phyloP scores from a whole-genome alignment of 768 basidiomycete species.

The Pisolithus sp. region DNA sequence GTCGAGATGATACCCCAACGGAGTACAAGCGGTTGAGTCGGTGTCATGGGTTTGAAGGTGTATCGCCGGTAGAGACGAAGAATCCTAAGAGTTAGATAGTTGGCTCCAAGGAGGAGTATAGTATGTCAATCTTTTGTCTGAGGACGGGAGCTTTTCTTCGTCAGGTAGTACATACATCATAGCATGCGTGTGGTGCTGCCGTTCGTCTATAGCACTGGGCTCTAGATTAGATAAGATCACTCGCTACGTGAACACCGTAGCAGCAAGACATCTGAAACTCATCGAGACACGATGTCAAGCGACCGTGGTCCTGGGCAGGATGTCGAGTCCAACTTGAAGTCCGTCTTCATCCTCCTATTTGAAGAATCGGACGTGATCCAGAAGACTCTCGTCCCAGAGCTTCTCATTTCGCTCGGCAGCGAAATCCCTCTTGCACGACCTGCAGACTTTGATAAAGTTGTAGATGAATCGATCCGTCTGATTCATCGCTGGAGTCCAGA shows the following conservation, averaged over 20 bases:
- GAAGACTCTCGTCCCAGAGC: conserved; percentile 46
- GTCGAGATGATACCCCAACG: conserved; percentile 90
- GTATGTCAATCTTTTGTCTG: too few relatives aligned
- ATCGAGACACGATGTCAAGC: conserved; percentile 1
- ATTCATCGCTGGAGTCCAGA: conserved; percentile 48
- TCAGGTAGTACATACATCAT: too few relatives aligned
- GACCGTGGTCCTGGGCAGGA: neutral
- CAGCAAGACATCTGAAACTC: too few relatives aligned
- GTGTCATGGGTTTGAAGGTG: conserved; percentile 8
- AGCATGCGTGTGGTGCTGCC: too few relatives aligned
- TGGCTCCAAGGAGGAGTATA: neutral
- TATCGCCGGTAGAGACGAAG: neutral
- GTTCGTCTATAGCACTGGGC: neutral
- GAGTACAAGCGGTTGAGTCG: conserved; percentile 37
- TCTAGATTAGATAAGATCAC: conserved; percentile 9
- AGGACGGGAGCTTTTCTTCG: too few relatives aligned
- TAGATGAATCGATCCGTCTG: conserved; percentile 44
- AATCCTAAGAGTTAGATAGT: neutral
- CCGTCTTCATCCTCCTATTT: conserved; percentile 43
- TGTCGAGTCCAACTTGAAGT: conserved; percentile 20
- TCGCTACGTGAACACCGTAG: too few relatives aligned
- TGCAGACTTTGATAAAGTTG: conserved; percentile 46
- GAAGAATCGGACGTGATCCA: conserved; percentile 61
- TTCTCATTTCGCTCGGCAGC: conserved; percentile 29
- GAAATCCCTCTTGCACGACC: conserved; percentile 15